Base-by-base conservation (phyloP, 2,329 filamentous ascomycete genomes). In the Chaetothyriales sp. region DNA sequence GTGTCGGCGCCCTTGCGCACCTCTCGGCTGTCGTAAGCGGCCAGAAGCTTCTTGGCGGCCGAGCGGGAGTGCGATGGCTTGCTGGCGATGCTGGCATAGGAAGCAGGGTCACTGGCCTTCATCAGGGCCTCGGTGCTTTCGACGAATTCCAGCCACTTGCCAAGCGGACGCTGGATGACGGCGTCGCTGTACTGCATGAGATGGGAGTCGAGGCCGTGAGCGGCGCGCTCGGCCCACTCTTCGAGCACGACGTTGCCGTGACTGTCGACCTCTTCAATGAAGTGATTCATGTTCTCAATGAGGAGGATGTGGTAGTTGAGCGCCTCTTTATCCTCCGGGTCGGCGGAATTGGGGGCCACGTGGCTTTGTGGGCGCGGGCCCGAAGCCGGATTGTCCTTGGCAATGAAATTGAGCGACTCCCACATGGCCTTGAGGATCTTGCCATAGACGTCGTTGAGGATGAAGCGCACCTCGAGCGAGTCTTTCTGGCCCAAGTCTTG, bases 271-370 rank as follows among this genome's bases (percentile, higher is more conserved):
- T 95, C 89, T 65, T 97, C 89, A 9, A 92, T 74, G 69, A 94
- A 97, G 68, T 95, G 89, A 64, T 95, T 94, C 89, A 95, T 95
- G 67, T 98, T 98, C 68, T 98, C 90, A 60, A 98, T 97, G 50
- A 97, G 77, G 33, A 97, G 77, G 62, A 98, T 95, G 68, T 97
- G 89, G 70, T 94, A 95, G 70, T 97, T 97, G 55, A 98, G 78
- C 4, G 89, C 87, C 67, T 95, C 89, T 70, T 98, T 97, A 65
- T 97, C 92, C 66, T 97, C 92, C 1, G 80, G 77, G 61, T 86
- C 83, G n/a, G 73, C 73, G 18, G 48, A 54, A 4, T 50, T 44
- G 5, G 58, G 53, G n/a, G 56, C 54, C n/a, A n/a, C n/a, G 48
- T 46, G 57, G 18, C 54, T 53, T 47, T 55, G 54, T 18, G 48